phyloP scores from a whole-genome alignment of 73 alveolate genomes.

The Diophrys appendiculata region DNA sequence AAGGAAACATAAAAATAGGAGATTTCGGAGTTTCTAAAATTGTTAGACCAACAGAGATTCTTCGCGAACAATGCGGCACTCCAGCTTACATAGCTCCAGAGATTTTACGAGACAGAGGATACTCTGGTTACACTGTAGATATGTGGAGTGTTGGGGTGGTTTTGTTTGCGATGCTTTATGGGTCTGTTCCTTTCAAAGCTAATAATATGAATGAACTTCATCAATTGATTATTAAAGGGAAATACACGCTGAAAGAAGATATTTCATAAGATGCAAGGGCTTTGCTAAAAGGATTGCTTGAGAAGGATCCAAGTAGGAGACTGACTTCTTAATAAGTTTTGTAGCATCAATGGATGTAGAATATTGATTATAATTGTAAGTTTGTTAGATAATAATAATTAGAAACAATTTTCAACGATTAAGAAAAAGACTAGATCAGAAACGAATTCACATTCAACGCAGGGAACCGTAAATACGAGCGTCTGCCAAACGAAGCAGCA shows the following conservation, averaged over 20 bases:
- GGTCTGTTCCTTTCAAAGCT: constrained; percentile 75
- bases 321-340: constrained; percentile 45
- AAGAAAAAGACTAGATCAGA: constrained; percentile 52
- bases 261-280: constrained; percentile 60
- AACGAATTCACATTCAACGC: constrained; percentile 66
- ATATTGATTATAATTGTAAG: constrained; percentile 39
- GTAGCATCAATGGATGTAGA: constrained; percentile 62
- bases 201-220: constrained; percentile 67
- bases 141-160: constrained; percentile 72
- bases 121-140: constrained; percentile 57
- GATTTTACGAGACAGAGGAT: constrained; percentile 55
- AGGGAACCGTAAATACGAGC: constrained; percentile 43
- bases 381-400: constrained; percentile 13
- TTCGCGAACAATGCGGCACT: constrained; percentile 67
- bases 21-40: constrained; percentile 61
- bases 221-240: constrained; percentile 37
- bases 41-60: constrained; percentile 27
- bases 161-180: constrained; percentile 73
- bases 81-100: constrained; percentile 80
- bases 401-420: constrained; percentile 43
- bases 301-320: constrained; percentile 49
- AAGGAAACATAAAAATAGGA: constrained; percentile 60
- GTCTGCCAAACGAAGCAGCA: constrained; percentile 32
- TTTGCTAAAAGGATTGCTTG: constrained; percentile 45
- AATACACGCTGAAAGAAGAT: constrained; percentile 48